A percentile compares a stretch with the other conserved stretches of the same genome.
phyloP scores from a whole-genome alignment of 2,329 filamentous ascomycete species.

The Blumeria hordei region DNA sequence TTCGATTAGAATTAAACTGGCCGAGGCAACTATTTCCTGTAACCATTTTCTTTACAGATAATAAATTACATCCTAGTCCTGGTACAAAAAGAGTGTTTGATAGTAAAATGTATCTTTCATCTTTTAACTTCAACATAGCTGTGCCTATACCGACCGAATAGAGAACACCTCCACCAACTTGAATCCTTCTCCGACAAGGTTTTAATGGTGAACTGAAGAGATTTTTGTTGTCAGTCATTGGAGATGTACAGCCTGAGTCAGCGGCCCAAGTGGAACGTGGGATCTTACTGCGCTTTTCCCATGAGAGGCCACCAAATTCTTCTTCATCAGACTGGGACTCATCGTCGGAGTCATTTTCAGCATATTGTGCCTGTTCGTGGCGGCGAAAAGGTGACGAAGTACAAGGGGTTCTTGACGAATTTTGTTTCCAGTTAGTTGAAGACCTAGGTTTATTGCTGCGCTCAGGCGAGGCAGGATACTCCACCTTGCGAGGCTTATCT shows the following conservation, averaged over 20 bases:
- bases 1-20: not conserved
- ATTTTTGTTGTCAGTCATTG: not conserved
- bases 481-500: no score
- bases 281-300: not conserved
- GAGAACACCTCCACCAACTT: not conserved
- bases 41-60: slow-evolving; percentile 1
- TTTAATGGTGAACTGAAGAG: not conserved
- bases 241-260: not conserved
- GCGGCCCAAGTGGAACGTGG: not conserved
- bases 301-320: not conserved
- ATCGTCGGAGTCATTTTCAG: not conserved
- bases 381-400: not conserved
- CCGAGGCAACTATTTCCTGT: not conserved
- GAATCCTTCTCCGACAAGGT: not conserved
- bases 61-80: not conserved
- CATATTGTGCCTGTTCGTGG: not conserved
- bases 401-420: not conserved
- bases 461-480: no score
- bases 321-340: no score
- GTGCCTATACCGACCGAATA: not conserved
- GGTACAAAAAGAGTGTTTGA: slow-evolving; percentile 1
- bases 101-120: not conserved
- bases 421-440: no score
- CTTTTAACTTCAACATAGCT: not conserved
- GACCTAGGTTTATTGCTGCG: no score